A percentile compares a stretch with the other conserved stretches of the same genome.
Evolutionary conservation across 306 rosid genomes (phyloP).

Genomic region (Echinosophora koreensis): DNA sequence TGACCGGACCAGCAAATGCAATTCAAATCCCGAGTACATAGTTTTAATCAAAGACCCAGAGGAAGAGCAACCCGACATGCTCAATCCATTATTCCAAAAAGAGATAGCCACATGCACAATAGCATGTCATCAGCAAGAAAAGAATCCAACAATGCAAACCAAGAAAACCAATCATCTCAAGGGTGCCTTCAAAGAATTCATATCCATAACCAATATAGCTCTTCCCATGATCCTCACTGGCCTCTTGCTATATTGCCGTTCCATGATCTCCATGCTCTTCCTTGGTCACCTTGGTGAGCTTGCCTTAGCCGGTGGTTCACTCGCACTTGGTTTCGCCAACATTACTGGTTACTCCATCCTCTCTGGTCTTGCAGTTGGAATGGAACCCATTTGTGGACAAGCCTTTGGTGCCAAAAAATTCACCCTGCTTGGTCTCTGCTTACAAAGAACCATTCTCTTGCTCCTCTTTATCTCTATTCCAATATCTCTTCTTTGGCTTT

Average conservation of each 20-base stretch:
- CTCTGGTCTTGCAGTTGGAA: constrained; percentile 90
- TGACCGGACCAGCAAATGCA: constrained; percentile 47
- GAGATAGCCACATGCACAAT: neutral
- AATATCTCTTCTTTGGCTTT: constrained; percentile 80
- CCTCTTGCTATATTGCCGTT: constrained; percentile 77
- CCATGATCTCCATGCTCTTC: constrained; percentile 93
- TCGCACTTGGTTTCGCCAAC: constrained; percentile 85
- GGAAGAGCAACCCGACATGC: constrained; percentile 30
- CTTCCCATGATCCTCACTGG: constrained; percentile 86
- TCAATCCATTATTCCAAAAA: constrained; percentile 44
- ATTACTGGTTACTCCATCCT: constrained; percentile 94
- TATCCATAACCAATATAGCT: constrained; percentile 66
- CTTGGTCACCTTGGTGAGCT: constrained; percentile 85
- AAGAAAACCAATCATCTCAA: constrained; percentile 46
- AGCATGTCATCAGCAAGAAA: neutral
- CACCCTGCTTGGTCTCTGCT: constrained; percentile 72
- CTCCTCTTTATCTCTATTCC: constrained; percentile 67
- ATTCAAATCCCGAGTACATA: constrained; percentile 16
- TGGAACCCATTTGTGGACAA: constrained; percentile 93
- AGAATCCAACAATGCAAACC: neutral
- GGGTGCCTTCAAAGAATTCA: constrained; percentile 61
- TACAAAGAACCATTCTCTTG: constrained; percentile 77
- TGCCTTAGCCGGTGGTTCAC: constrained; percentile 87
- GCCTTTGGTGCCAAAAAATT: constrained; percentile 84
- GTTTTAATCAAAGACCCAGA: neutral